Evolutionary conservation across 202 grass and related monocot genomes (phyloP).

Genomic region (Saccharum hybrid): DNA sequence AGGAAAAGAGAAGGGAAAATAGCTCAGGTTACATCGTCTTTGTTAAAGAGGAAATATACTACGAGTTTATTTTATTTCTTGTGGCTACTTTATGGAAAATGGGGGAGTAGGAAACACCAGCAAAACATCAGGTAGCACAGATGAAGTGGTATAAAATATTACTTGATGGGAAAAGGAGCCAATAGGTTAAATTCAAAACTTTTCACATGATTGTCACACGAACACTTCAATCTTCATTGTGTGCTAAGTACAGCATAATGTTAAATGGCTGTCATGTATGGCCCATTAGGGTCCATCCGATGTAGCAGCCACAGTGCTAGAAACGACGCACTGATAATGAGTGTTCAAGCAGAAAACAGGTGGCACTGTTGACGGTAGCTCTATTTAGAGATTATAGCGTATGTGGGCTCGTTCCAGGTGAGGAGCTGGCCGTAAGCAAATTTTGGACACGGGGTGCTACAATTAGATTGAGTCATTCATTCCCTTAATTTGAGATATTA

Average conservation of each 20-base stretch:
- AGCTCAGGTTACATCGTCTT: background rate
- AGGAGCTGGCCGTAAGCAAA: background rate
- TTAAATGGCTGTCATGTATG: conserved; percentile 7
- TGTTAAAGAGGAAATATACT: background rate
- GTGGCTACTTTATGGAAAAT: conserved; percentile 6
- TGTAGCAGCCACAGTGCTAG: background rate
- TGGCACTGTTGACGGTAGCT: background rate
- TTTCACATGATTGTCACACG: background rate
- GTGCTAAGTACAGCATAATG: conserved; percentile 13
- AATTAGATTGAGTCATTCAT: background rate
- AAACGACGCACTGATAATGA: too few relatives aligned
- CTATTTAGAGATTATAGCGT: background rate
- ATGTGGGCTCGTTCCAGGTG: background rate
- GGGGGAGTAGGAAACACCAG: background rate
- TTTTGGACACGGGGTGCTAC: background rate
- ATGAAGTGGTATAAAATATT: conserved; percentile 25
- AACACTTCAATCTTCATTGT: conserved; percentile 7
- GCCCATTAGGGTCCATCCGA: background rate
- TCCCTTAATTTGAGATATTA: background rate
- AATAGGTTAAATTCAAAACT: background rate
- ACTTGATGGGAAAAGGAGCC: background rate
- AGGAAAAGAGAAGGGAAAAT: background rate
- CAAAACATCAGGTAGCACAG: background rate
- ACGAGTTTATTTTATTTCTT: background rate
- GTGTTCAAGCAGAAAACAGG: background rate